Base-by-base conservation (phyloP, 2,329 filamentous ascomycete genomes). In the Nothophoma quercina region DNA sequence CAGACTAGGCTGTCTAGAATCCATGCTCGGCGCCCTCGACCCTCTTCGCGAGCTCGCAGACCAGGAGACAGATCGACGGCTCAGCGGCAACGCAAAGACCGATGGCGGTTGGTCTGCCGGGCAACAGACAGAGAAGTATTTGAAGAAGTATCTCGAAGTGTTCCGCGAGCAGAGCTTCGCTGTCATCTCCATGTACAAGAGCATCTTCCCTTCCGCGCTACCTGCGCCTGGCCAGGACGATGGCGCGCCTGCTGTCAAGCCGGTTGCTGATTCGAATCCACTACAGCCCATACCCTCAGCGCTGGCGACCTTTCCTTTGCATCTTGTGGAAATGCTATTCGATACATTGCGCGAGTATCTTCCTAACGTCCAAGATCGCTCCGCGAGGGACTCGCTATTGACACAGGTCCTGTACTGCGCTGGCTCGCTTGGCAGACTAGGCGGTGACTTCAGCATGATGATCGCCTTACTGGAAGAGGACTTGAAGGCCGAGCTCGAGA, bases 111-210 rank as follows among this genome's bases (percentile, higher is more conserved):
- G 83, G 84, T 85, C 83, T 2, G 85, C 85, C 1, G 93, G 93
- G 0, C 92, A 96, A 67, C 95, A 98, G 72, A 97, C 93, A 1
- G 95, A 98, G 73, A 85, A 92, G 43, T 99, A 92, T 67, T 78
- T 99, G 34, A 99, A 98, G 74, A 85, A 93, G 39, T 99, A 96
- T 74, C 90, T 99, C 65, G 95, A 99, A 71, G 92, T 99, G 22
- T 98, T 98, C 72, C 89, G 95, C 44, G 95, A 99, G 75, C 95
- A 99, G 75, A 96, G 91, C 70, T 99, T 99, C 73, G 90, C 88
- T 34, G 96, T 98, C 55, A 86, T 98, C 22, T 96, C 91, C 52
- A 91, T 98, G 83, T 97, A 96, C 75, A 90, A 88, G 66, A 95
- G 89, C 66, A 91, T 98, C 47, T 96, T 96, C 67, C 87, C 89